These are phyloP conservation scores for Cladosporium sp. DNA, from an alignment of 2,329 filamentous ascomycete species.

Conservation along the genomic window DNA sequence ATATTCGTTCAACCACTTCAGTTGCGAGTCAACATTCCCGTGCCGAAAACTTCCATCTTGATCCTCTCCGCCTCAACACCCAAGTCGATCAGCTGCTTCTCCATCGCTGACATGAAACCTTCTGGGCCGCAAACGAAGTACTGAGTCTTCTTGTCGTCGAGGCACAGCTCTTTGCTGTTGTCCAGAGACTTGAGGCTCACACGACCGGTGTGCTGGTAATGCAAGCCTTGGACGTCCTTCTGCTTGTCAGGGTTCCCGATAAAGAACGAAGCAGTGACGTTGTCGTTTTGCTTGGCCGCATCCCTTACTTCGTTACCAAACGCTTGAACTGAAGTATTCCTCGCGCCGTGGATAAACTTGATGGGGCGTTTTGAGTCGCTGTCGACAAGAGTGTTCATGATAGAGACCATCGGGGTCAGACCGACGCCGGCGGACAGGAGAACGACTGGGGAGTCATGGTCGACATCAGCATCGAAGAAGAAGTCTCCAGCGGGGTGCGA, in stretches of 20 bases:
- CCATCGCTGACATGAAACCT: slow-evolving; percentile 60
- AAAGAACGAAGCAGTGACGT: slow-evolving; percentile 53
- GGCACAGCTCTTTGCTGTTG: slow-evolving; percentile 47
- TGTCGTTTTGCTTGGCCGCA: slow-evolving; percentile 39
- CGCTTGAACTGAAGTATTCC: slow-evolving; percentile 46
- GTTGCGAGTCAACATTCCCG: slow-evolving; percentile 8
- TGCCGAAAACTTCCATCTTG: slow-evolving; percentile 21
- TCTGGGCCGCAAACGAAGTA: slow-evolving; percentile 70
- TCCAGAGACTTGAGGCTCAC: slow-evolving; percentile 54
- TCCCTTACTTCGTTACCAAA: slow-evolving; percentile 48
- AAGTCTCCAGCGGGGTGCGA: slow-evolving; percentile 61
- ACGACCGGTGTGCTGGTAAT: slow-evolving; percentile 56
- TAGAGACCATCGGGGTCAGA: slow-evolving; percentile 59
- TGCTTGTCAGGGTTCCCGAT: slow-evolving; percentile 41
- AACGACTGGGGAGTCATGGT: slow-evolving; percentile 49
- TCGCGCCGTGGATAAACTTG: slow-evolving; percentile 58
- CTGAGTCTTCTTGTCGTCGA: slow-evolving; percentile 49
- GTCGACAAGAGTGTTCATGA: slow-evolving; percentile 51
- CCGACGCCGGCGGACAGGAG: slow-evolving; percentile 65
- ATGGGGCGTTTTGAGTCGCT: slow-evolving; percentile 37
- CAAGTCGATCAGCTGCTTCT: slow-evolving; percentile 45
- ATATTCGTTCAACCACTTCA: background rate
- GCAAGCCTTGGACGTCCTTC: slow-evolving; percentile 44
- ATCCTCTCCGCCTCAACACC: slow-evolving; percentile 45
- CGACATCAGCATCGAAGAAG: slow-evolving; percentile 48